These are phyloP conservation scores for Voacanga thouarsii DNA, from an alignment of 257 asterid species.

Conservation along the genomic window DNA sequence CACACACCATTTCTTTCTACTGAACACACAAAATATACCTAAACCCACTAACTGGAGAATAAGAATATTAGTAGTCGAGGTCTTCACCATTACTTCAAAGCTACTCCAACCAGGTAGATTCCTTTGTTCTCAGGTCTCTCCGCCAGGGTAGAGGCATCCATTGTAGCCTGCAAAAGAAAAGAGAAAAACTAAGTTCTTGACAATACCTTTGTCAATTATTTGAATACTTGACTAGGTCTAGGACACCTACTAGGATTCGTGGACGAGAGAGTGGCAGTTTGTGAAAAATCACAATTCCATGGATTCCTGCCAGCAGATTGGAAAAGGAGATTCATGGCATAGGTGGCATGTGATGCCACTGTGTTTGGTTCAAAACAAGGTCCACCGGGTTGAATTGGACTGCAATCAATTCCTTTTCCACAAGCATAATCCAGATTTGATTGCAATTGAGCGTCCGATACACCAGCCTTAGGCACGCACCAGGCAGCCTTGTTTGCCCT, in stretches of 20 bases:
- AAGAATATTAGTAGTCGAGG: not conserved
- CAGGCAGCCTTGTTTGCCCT: slow-evolving; percentile 27
- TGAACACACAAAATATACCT: not conserved
- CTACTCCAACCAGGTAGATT: slow-evolving; percentile 7
- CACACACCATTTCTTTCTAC: not conserved
- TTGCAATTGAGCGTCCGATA: slow-evolving; percentile 40
- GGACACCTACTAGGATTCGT: slow-evolving; percentile 45
- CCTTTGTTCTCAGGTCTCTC: slow-evolving; percentile 25
- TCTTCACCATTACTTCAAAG: slow-evolving; percentile 10
- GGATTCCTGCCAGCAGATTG: slow-evolving; percentile 38
- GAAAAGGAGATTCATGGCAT: slow-evolving; percentile 59
- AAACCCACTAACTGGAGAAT: not conserved
- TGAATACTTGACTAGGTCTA: not conserved
- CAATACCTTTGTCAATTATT: not conserved
- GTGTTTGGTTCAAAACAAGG: slow-evolving; percentile 63
- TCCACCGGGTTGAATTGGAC: slow-evolving; percentile 61
- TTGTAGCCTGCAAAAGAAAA: slow-evolving; percentile 37
- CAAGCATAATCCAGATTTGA: slow-evolving; percentile 58
- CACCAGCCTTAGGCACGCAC: slow-evolving; percentile 51
- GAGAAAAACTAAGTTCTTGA: not conserved
- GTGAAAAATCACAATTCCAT: slow-evolving; percentile 47
- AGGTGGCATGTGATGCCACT: slow-evolving; percentile 49
- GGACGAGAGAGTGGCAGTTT: slow-evolving; percentile 46
- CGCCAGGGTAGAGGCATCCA: slow-evolving; percentile 46
- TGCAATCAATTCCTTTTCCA: slow-evolving; percentile 49